These are phyloP conservation scores for Leccinum variabile DNA, from an alignment of 1,284 basidiomycete genomes.

Conservation along the genomic window DNA sequence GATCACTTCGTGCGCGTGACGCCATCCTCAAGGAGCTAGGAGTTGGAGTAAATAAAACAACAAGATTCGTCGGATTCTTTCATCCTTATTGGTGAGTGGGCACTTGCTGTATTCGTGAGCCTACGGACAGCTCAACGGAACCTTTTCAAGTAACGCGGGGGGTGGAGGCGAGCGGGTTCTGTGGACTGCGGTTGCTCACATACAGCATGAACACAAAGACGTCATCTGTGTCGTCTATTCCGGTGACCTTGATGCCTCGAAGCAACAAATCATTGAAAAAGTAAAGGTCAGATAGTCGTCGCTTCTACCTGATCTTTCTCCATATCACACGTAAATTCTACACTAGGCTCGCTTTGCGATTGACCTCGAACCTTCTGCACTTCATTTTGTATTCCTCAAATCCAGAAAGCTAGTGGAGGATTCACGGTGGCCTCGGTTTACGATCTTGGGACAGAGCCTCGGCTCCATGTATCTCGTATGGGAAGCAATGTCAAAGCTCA, in stretches of 20 bases:
- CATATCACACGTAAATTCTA: neutral
- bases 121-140: conserved; percentile 36
- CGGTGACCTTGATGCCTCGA: conserved; percentile 80
- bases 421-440: conserved; percentile 83
- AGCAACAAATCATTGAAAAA: conserved; percentile 80
- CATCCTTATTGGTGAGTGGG: conserved; percentile 89
- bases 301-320: neutral
- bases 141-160: conserved; percentile 80
- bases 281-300: conserved; percentile 60
- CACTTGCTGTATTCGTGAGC: conserved; percentile 29
- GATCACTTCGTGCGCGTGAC: conserved; percentile 23
- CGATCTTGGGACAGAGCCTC: conserved; percentile 87
- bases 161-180: conserved; percentile 96
- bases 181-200: conserved; percentile 85
- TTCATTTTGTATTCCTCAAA: conserved; percentile 80
- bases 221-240: conserved; percentile 87
- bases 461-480: conserved; percentile 84
- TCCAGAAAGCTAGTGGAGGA: conserved; percentile 80
- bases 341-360: conserved; percentile 85
- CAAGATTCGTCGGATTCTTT: conserved; percentile 77
- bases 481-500: conserved; percentile 73
- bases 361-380: conserved; percentile 54
- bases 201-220: conserved; percentile 74
- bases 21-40: conserved; percentile 23
- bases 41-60: neutral